A percentile compares a stretch with the other conserved stretches of the same genome.
Conservation (phyloP, 1,139 yeast species). For the Scheffersomyces stambukii region DNA sequence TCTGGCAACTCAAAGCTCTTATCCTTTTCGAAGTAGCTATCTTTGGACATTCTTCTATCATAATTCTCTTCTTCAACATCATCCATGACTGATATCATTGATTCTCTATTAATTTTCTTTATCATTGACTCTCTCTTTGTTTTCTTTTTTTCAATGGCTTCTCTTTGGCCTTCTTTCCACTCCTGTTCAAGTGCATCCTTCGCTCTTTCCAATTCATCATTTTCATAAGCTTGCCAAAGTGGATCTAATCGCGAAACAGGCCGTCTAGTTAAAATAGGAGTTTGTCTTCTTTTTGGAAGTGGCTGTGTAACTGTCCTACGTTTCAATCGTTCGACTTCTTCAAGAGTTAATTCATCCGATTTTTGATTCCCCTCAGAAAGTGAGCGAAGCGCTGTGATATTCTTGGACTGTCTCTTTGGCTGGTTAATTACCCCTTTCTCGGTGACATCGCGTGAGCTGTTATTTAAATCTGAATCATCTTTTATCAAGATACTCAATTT, state of each 20-base stretch:
- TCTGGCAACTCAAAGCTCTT: slow-evolving; percentile 33
- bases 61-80: slow-evolving; percentile 12
- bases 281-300: slow-evolving; percentile 34
- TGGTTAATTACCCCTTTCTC: slow-evolving; percentile 23
- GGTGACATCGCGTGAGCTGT: slow-evolving; percentile 29
- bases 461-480: slow-evolving; percentile 25
- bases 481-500: slow-evolving; percentile 38
- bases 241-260: slow-evolving; percentile 76
- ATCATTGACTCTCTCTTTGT: slow-evolving; percentile 10
- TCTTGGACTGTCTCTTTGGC: slow-evolving; percentile 37
- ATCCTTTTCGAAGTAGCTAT: slow-evolving; percentile 17
- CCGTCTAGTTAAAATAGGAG: slow-evolving; percentile 45
- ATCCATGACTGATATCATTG: slow-evolving; percentile 35
- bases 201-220: slow-evolving; percentile 45
- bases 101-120: slow-evolving; percentile 31
- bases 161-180: slow-evolving; percentile 16
- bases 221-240: slow-evolving; percentile 45
- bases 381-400: slow-evolving; percentile 24
- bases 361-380: slow-evolving; percentile 30
- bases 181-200: slow-evolving; percentile 40
- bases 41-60: slow-evolving; percentile 16
- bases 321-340: slow-evolving; percentile 41
- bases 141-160: slow-evolving; percentile 3
- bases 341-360: slow-evolving; percentile 32
- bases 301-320: slow-evolving; percentile 49